Conservation (phyloP, 208 protist genomes). For the Trypanosoma mega region DNA sequence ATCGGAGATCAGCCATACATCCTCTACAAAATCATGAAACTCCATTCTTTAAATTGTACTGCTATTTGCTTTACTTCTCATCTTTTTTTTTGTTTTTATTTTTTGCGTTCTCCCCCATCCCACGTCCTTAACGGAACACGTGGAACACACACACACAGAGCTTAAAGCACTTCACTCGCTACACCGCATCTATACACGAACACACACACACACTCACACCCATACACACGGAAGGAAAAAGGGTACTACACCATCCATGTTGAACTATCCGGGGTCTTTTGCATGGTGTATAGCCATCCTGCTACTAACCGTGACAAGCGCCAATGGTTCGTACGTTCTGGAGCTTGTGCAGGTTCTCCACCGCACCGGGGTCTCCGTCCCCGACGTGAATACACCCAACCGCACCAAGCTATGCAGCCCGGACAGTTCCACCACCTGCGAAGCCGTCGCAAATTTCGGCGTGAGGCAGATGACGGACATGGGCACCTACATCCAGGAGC, state of each 20-base stretch:
- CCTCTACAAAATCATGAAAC: neutral
- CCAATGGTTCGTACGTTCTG: conserved; percentile 24
- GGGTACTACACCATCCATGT: neutral
- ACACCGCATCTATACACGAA: too few species aligned
- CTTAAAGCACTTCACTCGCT: neutral
- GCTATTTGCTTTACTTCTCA: neutral
- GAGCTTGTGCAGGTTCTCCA: conserved; percentile 25
- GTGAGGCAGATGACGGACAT: conserved; percentile 21
- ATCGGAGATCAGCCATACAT: neutral
- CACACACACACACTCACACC: too few species aligned
- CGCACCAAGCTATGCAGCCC: conserved; percentile 24
- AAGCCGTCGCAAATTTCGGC: conserved; percentile 27
- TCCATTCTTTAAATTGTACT: neutral
- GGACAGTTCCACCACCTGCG: conserved; percentile 7
- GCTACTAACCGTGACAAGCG: conserved; percentile 20
- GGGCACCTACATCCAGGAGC: conserved; percentile 15
- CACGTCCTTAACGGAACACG: neutral
- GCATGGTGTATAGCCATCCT: conserved; percentile 18
- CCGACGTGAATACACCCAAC: conserved; percentile 9
- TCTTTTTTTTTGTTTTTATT: conserved; percentile 22
- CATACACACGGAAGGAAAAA: too few species aligned
- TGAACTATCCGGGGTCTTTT: neutral
- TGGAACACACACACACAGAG: neutral
- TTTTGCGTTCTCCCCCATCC: conserved; percentile 8
- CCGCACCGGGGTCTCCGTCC: conserved; percentile 13